Base-by-base conservation (phyloP, 2,329 filamentous ascomycete genomes). In the Didymella pomorum region DNA sequence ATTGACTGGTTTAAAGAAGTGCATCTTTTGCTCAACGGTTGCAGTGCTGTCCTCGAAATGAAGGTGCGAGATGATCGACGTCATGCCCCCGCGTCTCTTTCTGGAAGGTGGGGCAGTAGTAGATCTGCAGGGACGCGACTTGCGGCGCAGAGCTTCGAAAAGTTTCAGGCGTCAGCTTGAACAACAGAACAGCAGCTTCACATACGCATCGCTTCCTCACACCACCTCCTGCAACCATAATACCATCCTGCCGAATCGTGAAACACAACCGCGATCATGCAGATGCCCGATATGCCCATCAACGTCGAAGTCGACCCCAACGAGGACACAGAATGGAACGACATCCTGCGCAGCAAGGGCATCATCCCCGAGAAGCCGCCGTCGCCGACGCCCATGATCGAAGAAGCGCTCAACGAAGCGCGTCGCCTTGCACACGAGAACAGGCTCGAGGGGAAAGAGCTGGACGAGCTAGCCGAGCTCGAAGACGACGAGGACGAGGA, bases 311-410 rank as follows among this genome's bases (percentile, higher is more conserved):
- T 99, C 67, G 92, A 98, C 75, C 94, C 94, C 29, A 96, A 98
- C 74, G 95, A 93, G 63, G 95, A 99, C 76, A 99, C 95, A 63
- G 95, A 99, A 89, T 99, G 95, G 95, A 99, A 99, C 77, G 95
- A 99, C 69, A 99, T 99, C 72, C 88, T 99, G 57, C 91, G 95
- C 69, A 96, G 96, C 78, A 93, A 99, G 82, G 92, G 93, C 66
- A 84, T 99, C 66, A 98, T 99, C 62, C 95, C 95, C n/a, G 93
- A 98, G 76, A 98, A 97, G 76, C 93, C 94, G 0, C 93, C 93
- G 3, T 97, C 94, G 44, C 95, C 95, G 2, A 97, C 95, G 2
- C 93, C 93, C 7, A 89, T 97, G 81, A 97, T 99, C 70, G 90
- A 99, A 79, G 94, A 98, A 82, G 95, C 95, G 4, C 86, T 99